Evolutionary conservation across 225 moss, liverwort and hornwort genomes (phyloP).

Genomic region (Lunularia cruciata): DNA sequence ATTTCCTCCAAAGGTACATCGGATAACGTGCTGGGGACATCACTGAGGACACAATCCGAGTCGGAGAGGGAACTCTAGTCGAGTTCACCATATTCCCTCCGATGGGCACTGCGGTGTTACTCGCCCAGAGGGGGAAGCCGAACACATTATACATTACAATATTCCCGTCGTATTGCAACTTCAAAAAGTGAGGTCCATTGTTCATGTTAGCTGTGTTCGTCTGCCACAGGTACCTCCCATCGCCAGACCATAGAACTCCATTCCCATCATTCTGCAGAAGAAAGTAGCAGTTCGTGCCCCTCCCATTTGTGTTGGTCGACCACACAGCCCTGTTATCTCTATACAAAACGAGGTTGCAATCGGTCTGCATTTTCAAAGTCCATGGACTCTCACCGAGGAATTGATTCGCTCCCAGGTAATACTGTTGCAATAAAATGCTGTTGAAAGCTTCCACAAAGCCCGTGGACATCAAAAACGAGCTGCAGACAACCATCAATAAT

Average conservation of each 20-base stretch:
- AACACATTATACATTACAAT: constrained; percentile 16
- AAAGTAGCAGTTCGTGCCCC: constrained; percentile 5
- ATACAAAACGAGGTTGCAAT: constrained; percentile 21
- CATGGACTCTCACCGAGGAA: neutral
- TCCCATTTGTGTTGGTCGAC: constrained; percentile 11
- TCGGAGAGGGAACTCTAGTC: too few relatives aligned
- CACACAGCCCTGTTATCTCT: constrained; percentile 5
- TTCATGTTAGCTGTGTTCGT: constrained; percentile 19
- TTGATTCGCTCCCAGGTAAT: constrained; percentile 13
- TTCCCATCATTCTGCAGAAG: constrained; percentile 12
- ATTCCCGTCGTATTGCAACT: constrained; percentile 20
- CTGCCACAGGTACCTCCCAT: neutral
- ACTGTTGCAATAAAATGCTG: constrained; percentile 6
- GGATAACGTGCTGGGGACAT: too few relatives aligned
- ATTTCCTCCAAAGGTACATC: too few relatives aligned
- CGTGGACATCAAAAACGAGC: too few relatives aligned
- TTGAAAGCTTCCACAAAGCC: constrained; percentile 10
- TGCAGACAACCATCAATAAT: too few relatives aligned
- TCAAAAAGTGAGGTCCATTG: constrained; percentile 20
- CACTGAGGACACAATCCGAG: too few relatives aligned
- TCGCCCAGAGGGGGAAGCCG: constrained; percentile 16
- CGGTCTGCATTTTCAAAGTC: constrained; percentile 12
- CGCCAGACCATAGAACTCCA: neutral
- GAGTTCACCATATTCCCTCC: too few relatives aligned
- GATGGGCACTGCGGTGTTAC: too few relatives aligned